Evolutionary conservation across 352 stramenopile genomes (phyloP).

Genomic region (Phytophthora sp.): DNA sequence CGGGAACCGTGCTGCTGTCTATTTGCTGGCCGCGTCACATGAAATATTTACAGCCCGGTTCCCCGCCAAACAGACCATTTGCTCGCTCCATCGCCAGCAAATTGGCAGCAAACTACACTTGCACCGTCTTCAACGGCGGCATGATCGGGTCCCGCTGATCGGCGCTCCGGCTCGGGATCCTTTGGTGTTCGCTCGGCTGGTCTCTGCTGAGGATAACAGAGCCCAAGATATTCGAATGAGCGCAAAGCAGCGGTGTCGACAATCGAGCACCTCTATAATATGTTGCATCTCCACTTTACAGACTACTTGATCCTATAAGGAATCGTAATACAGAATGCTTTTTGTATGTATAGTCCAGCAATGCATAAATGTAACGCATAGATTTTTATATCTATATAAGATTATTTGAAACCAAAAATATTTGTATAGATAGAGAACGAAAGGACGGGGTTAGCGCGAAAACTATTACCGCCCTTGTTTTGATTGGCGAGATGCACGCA

Average conservation of each 20-base stretch:
- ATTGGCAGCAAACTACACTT: not conserved
- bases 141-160: constrained; percentile 19
- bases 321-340: too few relatives aligned
- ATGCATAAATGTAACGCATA: not conserved
- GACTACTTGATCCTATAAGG: too few relatives aligned
- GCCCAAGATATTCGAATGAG: constrained; percentile 1
- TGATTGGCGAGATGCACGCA: constrained; percentile 19
- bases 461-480: not conserved
- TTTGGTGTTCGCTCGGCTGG: constrained; percentile 14
- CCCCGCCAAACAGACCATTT: too few relatives aligned
- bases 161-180: constrained; percentile 16
- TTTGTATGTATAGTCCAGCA: not conserved
- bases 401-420: not conserved
- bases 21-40: not conserved
- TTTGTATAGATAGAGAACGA: not conserved
- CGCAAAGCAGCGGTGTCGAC: not conserved
- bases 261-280: not conserved
- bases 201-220: constrained; percentile 11
- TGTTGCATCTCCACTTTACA: not conserved
- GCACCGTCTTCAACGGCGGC: constrained; percentile 2
- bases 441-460: not conserved
- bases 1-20: constrained; percentile 6
- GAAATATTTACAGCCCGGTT: constrained; percentile 17
- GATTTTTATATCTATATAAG: not conserved
- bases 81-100: too few relatives aligned